Percentiles rank a stretch among this genome's conserved stretches.
Conservation (phyloP, 257 asterid species). For the Nicotiana tomentosiformis region DNA sequence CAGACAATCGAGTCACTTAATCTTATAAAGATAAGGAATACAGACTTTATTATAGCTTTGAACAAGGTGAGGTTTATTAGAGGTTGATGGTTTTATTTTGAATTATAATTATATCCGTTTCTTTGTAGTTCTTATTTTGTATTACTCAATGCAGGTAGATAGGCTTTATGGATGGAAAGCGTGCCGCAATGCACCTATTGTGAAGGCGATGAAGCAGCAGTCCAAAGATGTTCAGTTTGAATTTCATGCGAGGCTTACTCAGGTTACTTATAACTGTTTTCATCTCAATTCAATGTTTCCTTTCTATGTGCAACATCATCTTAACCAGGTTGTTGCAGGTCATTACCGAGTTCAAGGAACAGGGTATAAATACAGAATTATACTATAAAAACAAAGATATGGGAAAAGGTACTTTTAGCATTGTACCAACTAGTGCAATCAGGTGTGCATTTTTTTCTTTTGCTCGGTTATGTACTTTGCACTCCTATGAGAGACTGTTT, state of each 20-base stretch:
- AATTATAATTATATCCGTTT: neutral
- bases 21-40: slow-evolving; percentile 85
- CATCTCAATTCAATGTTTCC: neutral
- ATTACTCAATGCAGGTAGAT: slow-evolving; percentile 54
- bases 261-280: slow-evolving; percentile 30
- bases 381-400: slow-evolving; percentile 82
- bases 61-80: slow-evolving; percentile 57
- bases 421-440: slow-evolving; percentile 94
- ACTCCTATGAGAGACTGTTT: slow-evolving; percentile 2
- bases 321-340: slow-evolving; percentile 32
- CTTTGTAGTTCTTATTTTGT: neutral
- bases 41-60: slow-evolving; percentile 88
- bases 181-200: slow-evolving; percentile 69
- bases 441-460: slow-evolving; percentile 37
- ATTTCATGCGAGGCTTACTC: slow-evolving; percentile 61
- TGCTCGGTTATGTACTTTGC: neutral
- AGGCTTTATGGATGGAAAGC: slow-evolving; percentile 83
- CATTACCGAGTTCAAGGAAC: slow-evolving; percentile 71
- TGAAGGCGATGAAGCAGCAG: slow-evolving; percentile 71
- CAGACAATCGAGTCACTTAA: slow-evolving; percentile 93
- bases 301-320: neutral
- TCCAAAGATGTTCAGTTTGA: slow-evolving; percentile 58
- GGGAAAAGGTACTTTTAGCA: slow-evolving; percentile 67
- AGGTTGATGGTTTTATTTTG: neutral
- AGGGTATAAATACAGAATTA: slow-evolving; percentile 86